phyloP scores from a whole-genome alignment of 129 eudicot species.

The Deinandra increscens region DNA sequence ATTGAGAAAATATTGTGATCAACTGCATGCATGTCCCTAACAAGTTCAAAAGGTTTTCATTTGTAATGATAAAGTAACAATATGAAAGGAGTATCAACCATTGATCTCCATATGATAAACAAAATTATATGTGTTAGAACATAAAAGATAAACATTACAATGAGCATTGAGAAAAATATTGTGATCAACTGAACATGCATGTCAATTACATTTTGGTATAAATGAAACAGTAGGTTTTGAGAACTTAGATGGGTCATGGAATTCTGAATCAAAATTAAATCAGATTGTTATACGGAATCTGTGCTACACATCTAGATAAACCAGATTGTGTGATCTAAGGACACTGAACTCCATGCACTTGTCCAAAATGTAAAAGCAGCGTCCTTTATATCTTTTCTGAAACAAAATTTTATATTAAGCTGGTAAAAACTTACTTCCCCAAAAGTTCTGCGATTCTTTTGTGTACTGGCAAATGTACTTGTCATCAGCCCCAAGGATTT shows the following conservation, averaged over 20 bases:
- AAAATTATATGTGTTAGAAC: background rate
- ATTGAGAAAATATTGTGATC: background rate
- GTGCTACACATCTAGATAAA: background rate
- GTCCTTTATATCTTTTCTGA: background rate
- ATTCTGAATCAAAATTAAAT: background rate
- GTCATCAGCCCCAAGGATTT: constrained; percentile 89
- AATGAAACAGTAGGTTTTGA: background rate
- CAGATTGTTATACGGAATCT: background rate
- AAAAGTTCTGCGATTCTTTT: constrained; percentile 71
- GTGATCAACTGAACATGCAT: background rate
- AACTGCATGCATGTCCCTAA: constrained; percentile 10
- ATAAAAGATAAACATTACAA: background rate
- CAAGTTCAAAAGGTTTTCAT: background rate
- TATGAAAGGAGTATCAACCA: background rate
- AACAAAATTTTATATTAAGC: background rate
- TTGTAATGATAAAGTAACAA: background rate
- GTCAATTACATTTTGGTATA: background rate
- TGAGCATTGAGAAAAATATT: background rate
- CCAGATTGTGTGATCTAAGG: constrained; percentile 1
- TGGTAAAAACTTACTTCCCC: constrained; percentile 82
- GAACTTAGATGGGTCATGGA: background rate
- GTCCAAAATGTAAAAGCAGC: background rate
- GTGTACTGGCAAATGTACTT: constrained; percentile 84
- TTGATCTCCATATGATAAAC: background rate
- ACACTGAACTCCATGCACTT: background rate